phyloP scores from a whole-genome alignment of 176 grass and related monocot species.

The Tillandsia leiboldiana region DNA sequence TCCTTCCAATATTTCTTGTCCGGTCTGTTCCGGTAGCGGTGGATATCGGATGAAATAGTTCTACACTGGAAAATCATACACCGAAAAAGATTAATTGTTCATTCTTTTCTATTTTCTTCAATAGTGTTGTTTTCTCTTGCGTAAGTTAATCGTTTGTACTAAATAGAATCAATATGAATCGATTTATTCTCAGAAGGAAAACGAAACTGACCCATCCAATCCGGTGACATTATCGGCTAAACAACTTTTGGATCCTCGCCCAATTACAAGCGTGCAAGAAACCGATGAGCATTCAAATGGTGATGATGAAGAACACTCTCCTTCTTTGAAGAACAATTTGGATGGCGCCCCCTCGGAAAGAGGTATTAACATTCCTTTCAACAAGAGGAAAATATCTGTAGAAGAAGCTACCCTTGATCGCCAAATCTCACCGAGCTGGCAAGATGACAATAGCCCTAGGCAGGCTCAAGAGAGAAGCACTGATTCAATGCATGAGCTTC shows the following conservation, averaged over 20 bases:
- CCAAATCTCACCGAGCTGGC: background rate
- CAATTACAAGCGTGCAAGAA: background rate
- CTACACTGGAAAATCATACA: too few species aligned
- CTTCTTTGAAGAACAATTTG: background rate
- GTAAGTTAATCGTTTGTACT: too few species aligned
- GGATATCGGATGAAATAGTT: too few species aligned
- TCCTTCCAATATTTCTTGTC: too few species aligned
- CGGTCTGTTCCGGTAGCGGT: too few species aligned
- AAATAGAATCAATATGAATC: too few species aligned
- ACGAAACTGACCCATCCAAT: background rate
- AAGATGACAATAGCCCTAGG: background rate
- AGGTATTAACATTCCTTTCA: background rate
- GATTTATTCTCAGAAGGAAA: background rate
- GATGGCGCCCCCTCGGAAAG: background rate
- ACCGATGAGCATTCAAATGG: background rate
- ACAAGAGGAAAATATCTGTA: background rate
- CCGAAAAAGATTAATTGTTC: too few species aligned
- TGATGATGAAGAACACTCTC: background rate
- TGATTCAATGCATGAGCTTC: background rate
- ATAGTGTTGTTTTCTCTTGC: too few species aligned
- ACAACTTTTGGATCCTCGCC: conserved; percentile 4
- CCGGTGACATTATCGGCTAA: background rate
- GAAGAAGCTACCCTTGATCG: background rate
- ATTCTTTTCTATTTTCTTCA: too few species aligned
- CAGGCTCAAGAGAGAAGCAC: background rate